Percentiles rank a stretch among this genome's conserved stretches.
Conservation (phyloP, 176 grass and related monocot species). For the Chloris gayana region DNA sequence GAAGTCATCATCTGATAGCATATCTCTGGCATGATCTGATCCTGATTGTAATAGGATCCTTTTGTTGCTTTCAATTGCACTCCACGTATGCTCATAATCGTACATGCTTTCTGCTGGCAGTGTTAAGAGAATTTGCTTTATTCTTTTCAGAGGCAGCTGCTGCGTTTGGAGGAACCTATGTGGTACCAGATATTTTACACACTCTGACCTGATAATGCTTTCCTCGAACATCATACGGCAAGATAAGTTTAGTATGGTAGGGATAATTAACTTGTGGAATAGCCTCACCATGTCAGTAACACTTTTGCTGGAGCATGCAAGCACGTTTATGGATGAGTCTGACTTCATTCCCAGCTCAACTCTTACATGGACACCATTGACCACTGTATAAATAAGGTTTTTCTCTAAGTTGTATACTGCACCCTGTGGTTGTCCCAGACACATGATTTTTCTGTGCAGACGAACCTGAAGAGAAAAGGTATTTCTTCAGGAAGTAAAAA, state of each 20-base stretch:
- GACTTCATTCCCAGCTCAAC: constrained; percentile 48
- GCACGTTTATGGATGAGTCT: constrained; percentile 69
- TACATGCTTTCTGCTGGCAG: constrained; percentile 85
- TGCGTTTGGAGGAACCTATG: constrained; percentile 64
- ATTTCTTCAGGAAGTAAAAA: constrained; percentile 13
- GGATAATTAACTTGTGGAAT: constrained; percentile 69
- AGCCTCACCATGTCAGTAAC: constrained; percentile 78
- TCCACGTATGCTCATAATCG: constrained; percentile 80
- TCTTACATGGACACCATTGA: constrained; percentile 66
- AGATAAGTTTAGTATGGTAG: constrained; percentile 67
- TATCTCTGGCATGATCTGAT: constrained; percentile 69
- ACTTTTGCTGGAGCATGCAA: constrained; percentile 85
- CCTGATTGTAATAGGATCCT: constrained; percentile 56
- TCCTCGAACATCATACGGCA: constrained; percentile 67
- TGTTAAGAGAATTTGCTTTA: constrained; percentile 79
- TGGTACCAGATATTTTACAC: constrained; percentile 63
- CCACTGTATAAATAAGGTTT: constrained; percentile 72
- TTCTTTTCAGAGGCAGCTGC: constrained; percentile 63
- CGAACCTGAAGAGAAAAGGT: constrained; percentile 59
- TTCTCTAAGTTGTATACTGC: constrained; percentile 73
- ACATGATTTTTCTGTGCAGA: constrained; percentile 73
- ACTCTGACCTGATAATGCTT: constrained; percentile 79
- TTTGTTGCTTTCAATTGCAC: constrained; percentile 60
- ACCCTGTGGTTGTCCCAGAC: constrained; percentile 44
- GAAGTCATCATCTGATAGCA: constrained; percentile 87